A percentile compares a stretch with the other conserved stretches of the same genome.
These are phyloP conservation scores for Paramecium sonneborni DNA, from an alignment of 73 alveolate species.

Conservation along the genomic window DNA sequence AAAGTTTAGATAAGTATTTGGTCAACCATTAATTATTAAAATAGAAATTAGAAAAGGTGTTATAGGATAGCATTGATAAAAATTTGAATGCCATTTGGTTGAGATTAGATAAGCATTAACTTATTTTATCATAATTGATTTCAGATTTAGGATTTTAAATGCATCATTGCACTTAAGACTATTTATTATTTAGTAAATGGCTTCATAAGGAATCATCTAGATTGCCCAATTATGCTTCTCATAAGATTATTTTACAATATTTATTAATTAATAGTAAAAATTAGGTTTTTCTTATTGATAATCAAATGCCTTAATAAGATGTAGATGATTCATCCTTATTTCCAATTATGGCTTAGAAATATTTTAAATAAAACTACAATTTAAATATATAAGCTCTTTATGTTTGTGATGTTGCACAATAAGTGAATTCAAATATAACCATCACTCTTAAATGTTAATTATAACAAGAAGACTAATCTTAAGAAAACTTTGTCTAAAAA, in stretches of 20 bases:
- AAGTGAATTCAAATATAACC: neutral
- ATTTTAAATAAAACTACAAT: neutral
- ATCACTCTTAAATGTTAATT: neutral
- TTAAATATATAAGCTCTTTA: neutral
- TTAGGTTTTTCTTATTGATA: neutral
- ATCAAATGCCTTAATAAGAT: neutral
- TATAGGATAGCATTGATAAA: neutral
- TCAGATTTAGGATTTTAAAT: slow-evolving; percentile 47
- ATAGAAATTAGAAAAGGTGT: neutral
- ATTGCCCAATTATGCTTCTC: slow-evolving; percentile 65
- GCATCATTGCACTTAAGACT: slow-evolving; percentile 61
- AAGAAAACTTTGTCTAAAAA: neutral
- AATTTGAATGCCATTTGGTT: slow-evolving; percentile 61
- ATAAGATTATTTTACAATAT: slow-evolving; percentile 49
- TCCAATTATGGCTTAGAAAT: neutral
- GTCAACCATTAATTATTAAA: neutral
- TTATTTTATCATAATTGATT: neutral
- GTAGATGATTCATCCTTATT: neutral
- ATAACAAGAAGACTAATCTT: neutral
- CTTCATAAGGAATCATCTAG: slow-evolving; percentile 31
- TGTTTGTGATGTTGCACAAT: neutral
- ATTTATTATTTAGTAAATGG: slow-evolving; percentile 59
- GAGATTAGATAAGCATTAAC: slow-evolving; percentile 1
- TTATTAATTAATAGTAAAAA: neutral
- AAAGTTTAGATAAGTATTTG: neutral